Evolutionary conservation across 768 basidiomycete genomes (phyloP).

Genomic region (Panus rudis): DNA sequence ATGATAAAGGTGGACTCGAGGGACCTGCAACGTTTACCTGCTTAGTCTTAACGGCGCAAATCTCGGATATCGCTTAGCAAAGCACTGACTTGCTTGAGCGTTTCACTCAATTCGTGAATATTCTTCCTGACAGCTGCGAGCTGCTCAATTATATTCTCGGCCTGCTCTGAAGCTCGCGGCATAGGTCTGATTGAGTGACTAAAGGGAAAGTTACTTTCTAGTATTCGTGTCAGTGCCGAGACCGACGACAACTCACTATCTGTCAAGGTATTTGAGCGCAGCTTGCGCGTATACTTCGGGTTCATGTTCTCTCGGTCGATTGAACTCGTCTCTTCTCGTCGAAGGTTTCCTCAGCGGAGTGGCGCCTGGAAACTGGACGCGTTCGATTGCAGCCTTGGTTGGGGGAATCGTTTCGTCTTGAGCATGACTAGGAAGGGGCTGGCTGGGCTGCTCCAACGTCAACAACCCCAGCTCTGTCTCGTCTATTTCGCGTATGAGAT

Average conservation of each 20-base stretch:
- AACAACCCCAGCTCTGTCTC: slow-evolving; percentile 75
- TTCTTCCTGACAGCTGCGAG: slow-evolving; percentile 31
- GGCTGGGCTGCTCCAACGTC: slow-evolving; percentile 36
- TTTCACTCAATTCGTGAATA: slow-evolving; percentile 28
- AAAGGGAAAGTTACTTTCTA: too few species aligned
- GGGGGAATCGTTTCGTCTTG: slow-evolving; percentile 27
- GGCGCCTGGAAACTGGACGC: slow-evolving; percentile 61
- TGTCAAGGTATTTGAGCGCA: slow-evolving; percentile 68
- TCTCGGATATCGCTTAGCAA: background rate
- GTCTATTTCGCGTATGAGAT: slow-evolving; percentile 77
- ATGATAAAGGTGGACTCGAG: slow-evolving; percentile 19
- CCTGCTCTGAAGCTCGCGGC: slow-evolving; percentile 41
- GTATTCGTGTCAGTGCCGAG: too few species aligned
- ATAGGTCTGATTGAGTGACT: slow-evolving; percentile 42
- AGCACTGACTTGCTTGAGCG: slow-evolving; percentile 33
- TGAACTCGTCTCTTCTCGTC: slow-evolving; percentile 23
- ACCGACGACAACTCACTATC: slow-evolving; percentile 48
- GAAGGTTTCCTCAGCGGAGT: slow-evolving; percentile 55
- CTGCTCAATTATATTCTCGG: slow-evolving; percentile 30
- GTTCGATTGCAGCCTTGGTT: slow-evolving; percentile 40
- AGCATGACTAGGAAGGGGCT: background rate
- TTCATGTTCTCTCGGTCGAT: slow-evolving; percentile 41
- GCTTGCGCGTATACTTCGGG: slow-evolving; percentile 74
- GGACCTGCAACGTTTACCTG: slow-evolving; percentile 17
- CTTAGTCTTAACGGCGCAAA: slow-evolving; percentile 13